These are phyloP conservation scores for Avena atlantica DNA, from an alignment of 176 grass and related monocot genomes.

Conservation along the genomic window DNA sequence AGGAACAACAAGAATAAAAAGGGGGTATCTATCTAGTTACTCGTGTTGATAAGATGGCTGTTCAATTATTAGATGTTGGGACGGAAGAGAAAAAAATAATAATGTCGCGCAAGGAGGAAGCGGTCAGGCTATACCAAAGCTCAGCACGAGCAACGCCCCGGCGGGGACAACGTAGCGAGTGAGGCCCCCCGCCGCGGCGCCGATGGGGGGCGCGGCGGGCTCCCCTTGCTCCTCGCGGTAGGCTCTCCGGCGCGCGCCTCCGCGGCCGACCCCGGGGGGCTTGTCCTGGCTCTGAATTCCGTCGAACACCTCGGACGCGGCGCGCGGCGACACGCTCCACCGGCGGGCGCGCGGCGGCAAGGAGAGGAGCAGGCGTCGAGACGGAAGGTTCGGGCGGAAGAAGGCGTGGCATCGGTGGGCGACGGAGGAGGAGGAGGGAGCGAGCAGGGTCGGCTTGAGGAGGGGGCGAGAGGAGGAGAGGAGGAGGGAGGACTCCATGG, in stretches of 20 bases:
- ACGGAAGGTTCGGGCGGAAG: background rate
- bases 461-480: slow-evolving; percentile 54
- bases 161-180: slow-evolving; percentile 56
- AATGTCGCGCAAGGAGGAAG: background rate
- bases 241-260: slow-evolving; percentile 49
- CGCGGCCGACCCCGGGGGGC: slow-evolving; percentile 35
- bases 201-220: slow-evolving; percentile 23
- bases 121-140: slow-evolving; percentile 65
- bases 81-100: background rate
- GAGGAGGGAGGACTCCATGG: slow-evolving; percentile 78
- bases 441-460: slow-evolving; percentile 38
- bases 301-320: slow-evolving; percentile 45
- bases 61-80: background rate
- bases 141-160: slow-evolving; percentile 56
- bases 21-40: background rate
- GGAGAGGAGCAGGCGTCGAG: slow-evolving; percentile 30
- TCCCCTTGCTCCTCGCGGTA: slow-evolving; percentile 70
- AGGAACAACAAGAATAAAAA: too few species aligned
- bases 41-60: slow-evolving; percentile 12
- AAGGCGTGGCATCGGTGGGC: slow-evolving; percentile 28
- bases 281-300: slow-evolving; percentile 46
- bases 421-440: slow-evolving; percentile 23
- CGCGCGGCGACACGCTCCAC: slow-evolving; percentile 40
- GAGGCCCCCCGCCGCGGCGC: slow-evolving; percentile 39
- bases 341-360: background rate